Conservation (phyloP, 192 early-diverging fungal species). For the Podila minutissima region DNA sequence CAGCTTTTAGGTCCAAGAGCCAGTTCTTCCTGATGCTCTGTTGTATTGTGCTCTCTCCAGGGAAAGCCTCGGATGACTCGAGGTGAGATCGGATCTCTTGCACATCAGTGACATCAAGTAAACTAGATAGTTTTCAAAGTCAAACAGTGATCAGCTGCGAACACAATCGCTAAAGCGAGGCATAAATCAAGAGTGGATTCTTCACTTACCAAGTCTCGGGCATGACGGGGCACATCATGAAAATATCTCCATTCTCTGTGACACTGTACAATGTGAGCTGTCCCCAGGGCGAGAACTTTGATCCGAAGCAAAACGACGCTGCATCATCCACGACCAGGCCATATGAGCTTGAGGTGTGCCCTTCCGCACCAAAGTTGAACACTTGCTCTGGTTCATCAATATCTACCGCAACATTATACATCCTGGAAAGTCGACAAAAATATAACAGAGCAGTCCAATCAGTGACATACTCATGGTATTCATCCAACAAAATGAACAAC, state of each 20-base stretch:
- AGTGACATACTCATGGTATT: no score
- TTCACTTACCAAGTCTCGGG: conserved; percentile 67
- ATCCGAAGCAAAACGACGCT: conserved; percentile 60
- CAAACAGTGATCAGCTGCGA: background rate
- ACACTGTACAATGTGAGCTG: conserved; percentile 75
- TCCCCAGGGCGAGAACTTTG: conserved; percentile 69
- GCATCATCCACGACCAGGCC: conserved; percentile 52
- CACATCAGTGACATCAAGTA: conserved; percentile 18
- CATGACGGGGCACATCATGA: conserved; percentile 80
- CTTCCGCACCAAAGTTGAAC: conserved; percentile 56
- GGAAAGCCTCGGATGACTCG: conserved; percentile 4
- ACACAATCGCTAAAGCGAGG: no score
- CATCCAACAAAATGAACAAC: background rate
- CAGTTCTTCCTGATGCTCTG: conserved; percentile 36
- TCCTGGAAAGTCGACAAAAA: conserved; percentile 29
- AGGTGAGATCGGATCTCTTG: conserved; percentile 29
- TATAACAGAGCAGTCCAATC: no score
- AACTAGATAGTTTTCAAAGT: background rate
- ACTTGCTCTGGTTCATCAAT: conserved; percentile 74
- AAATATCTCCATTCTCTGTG: conserved; percentile 76
- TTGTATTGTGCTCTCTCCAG: background rate
- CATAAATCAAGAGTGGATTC: no score
- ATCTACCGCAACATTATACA: conserved; percentile 76
- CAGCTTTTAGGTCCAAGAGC: conserved; percentile 54
- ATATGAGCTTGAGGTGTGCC: conserved; percentile 41